phyloP scores from a whole-genome alignment of 495 filamentous ascomycete species.

The Cairneyella variabilis region DNA sequence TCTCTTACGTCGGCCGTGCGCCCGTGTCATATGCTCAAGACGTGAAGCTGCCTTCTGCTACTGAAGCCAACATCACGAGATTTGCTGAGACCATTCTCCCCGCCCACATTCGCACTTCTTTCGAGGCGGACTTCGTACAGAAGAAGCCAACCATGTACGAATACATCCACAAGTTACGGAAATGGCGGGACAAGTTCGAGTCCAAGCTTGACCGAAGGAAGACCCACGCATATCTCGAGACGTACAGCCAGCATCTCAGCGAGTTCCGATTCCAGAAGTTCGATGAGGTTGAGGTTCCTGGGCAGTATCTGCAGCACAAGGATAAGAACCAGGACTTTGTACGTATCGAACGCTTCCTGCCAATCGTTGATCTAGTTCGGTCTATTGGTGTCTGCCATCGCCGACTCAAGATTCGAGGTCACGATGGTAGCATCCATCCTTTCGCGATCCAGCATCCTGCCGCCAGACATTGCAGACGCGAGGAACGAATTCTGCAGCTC shows the following conservation, averaged over 20 bases:
- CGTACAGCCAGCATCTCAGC: constrained; percentile 81
- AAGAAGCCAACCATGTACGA: constrained; percentile 94
- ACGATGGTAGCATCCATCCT: constrained; percentile 90
- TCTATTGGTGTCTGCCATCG: constrained; percentile 86
- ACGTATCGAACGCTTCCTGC: constrained; percentile 92
- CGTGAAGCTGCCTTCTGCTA: constrained; percentile 82
- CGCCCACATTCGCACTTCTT: constrained; percentile 84
- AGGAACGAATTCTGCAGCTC: constrained; percentile 93
- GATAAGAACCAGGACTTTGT: constrained; percentile 99
- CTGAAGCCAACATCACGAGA: constrained; percentile 91
- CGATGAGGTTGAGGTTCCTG: constrained; percentile 96
- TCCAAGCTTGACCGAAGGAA: constrained; percentile 90
- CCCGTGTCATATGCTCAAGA: constrained; percentile 83
- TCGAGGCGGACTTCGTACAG: constrained; percentile 91
- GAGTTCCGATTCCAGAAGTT: constrained; percentile 97
- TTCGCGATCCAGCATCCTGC: constrained; percentile 97
- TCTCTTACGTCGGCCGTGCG: constrained; percentile 82
- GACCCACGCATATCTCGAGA: constrained; percentile 66
- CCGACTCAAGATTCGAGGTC: constrained; percentile 91
- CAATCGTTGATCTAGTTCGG: constrained; percentile 87
- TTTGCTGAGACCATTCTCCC: constrained; percentile 97
- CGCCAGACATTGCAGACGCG: constrained; percentile 82
- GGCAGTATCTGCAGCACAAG: constrained; percentile 92
- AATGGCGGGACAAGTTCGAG: constrained; percentile 97
- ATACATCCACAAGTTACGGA: constrained; percentile 94